These are phyloP conservation scores for Herpetospermum pedunculosum DNA, from an alignment of 306 rosid species.

Conservation along the genomic window DNA sequence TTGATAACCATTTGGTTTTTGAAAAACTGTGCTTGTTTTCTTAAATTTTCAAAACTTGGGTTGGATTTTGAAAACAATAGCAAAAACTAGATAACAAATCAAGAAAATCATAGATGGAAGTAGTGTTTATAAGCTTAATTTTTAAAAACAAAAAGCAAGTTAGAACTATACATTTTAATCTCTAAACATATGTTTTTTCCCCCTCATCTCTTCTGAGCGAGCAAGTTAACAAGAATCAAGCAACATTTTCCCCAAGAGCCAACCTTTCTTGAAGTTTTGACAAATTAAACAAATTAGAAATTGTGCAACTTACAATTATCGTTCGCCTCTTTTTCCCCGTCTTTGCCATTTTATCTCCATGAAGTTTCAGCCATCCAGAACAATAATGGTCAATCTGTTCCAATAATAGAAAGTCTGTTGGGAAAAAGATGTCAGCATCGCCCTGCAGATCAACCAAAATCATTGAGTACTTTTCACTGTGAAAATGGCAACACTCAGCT, in stretches of 20 bases:
- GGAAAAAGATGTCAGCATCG: conserved; percentile 90
- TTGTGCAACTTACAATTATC: conserved; percentile 41
- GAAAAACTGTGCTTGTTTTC: too few relatives aligned
- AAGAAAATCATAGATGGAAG: not conserved
- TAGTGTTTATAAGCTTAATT: not conserved
- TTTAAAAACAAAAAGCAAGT: too few relatives aligned
- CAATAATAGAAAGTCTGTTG: conserved; percentile 83
- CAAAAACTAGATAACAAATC: not conserved
- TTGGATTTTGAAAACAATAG: too few relatives aligned
- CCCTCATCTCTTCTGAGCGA: too few relatives aligned
- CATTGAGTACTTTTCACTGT: not conserved
- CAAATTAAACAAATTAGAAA: not conserved
- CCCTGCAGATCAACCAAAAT: conserved; percentile 48
- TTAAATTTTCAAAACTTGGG: too few relatives aligned
- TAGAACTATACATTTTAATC: too few relatives aligned
- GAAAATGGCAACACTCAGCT: not conserved
- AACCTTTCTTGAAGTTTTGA: not conserved
- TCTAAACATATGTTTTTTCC: too few relatives aligned
- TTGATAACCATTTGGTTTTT: too few relatives aligned
- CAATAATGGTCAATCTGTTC: conserved; percentile 84
- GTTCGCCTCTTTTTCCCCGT: conserved; percentile 84
- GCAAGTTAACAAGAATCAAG: not conserved
- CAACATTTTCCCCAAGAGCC: not conserved
- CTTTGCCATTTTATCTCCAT: conserved; percentile 35
- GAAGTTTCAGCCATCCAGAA: conserved; percentile 66